Evolutionary conservation across 495 filamentous ascomycete species (phyloP).

Genomic region (Pyrenula aspistea): DNA sequence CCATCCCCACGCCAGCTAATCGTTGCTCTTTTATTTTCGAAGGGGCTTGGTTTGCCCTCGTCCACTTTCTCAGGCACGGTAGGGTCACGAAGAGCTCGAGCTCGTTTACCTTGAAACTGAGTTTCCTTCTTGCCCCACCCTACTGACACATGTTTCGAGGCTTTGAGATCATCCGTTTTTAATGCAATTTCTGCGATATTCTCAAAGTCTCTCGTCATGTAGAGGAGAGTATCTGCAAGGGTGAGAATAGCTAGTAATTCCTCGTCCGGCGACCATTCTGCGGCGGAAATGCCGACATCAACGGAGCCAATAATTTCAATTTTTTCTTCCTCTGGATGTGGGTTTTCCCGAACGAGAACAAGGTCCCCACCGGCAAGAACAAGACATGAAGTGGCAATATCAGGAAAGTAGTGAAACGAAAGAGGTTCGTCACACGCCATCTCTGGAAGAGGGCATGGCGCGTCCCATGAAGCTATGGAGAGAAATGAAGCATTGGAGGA

Average conservation of each 20-base stretch:
- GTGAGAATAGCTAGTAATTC: constrained; percentile 79
- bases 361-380: constrained; percentile 89
- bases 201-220: constrained; percentile 90
- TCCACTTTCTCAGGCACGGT: constrained; percentile 92
- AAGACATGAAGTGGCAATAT: constrained; percentile 62
- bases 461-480: constrained; percentile 77
- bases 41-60: constrained; percentile 58
- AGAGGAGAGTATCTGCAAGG: constrained; percentile 63
- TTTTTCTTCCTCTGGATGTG: constrained; percentile 53
- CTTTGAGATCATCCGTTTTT: constrained; percentile 62
- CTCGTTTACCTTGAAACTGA: constrained; percentile 89
- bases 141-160: constrained; percentile 91
- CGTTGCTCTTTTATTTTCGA: constrained; percentile 54
- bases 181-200: constrained; percentile 62
- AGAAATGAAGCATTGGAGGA: constrained; percentile 27
- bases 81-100: constrained; percentile 80
- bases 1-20: constrained; percentile 96
- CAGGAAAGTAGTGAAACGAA: constrained; percentile 72
- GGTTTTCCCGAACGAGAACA: constrained; percentile 66
- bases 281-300: constrained; percentile 79
- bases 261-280: constrained; percentile 90
- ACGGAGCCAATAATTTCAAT: constrained; percentile 93
- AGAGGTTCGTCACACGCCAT: constrained; percentile 59
- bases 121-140: constrained; percentile 98
- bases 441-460: constrained; percentile 56